Percentiles rank a stretch among this genome's conserved stretches.
Evolutionary conservation across 139 green algal genomes (phyloP).

Genomic region (Closterium sp.): DNA sequence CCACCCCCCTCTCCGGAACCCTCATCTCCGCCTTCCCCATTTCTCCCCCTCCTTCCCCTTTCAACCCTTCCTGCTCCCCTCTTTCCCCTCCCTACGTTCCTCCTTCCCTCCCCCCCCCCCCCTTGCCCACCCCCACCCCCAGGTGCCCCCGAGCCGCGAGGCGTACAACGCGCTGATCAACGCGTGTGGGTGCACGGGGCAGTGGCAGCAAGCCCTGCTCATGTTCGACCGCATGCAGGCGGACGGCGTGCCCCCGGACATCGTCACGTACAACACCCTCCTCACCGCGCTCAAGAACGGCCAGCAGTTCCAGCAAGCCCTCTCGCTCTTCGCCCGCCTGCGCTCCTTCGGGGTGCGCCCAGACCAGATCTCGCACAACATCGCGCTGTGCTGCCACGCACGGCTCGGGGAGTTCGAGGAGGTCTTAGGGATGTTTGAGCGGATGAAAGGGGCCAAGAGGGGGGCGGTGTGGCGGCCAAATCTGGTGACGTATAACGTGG

Average conservation of each 20-base stretch:
- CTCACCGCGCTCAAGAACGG: constrained; percentile 31
- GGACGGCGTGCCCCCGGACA: constrained; percentile 29
- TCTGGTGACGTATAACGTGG: constrained; percentile 29
- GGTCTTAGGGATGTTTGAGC: constrained; percentile 21
- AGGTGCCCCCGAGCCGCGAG: constrained; percentile 6
- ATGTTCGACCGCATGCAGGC: constrained; percentile 34
- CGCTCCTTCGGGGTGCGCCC: background rate
- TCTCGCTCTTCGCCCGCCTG: constrained; percentile 35
- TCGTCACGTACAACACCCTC: constrained; percentile 34
- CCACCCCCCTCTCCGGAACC: too few relatives aligned
- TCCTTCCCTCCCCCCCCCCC: too few relatives aligned
- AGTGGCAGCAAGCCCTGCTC: constrained; percentile 18
- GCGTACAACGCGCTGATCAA: constrained; percentile 35
- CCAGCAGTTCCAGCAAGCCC: constrained; percentile 9
- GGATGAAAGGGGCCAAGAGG: background rate
- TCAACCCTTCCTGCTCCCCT: too few relatives aligned
- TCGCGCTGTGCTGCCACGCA: constrained; percentile 21
- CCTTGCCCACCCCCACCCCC: background rate
- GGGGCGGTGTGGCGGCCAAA: background rate
- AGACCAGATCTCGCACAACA: constrained; percentile 14
- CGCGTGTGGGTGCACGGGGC: constrained; percentile 26
- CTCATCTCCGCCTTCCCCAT: too few relatives aligned
- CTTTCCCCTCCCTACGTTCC: too few relatives aligned
- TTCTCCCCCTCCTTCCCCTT: too few relatives aligned
- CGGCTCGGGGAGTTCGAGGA: constrained; percentile 23